Base-by-base conservation (phyloP, 2,329 filamentous ascomycete genomes). In the Colletotrichum horii region DNA sequence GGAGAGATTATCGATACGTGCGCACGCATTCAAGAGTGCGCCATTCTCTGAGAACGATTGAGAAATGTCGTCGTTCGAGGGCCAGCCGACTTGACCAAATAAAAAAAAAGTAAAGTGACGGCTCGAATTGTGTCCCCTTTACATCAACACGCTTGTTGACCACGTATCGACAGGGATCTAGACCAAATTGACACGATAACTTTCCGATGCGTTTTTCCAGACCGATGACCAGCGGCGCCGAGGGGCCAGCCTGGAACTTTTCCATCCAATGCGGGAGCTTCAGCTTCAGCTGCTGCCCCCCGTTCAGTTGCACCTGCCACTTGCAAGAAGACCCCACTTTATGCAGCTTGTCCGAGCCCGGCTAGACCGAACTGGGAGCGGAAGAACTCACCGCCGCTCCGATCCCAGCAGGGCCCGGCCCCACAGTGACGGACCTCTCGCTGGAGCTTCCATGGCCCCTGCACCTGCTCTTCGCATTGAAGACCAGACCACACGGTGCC, bases 191-290 rank as follows among this genome's bases (percentile, higher is more conserved):
- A 78, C 76, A 78, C 76, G 76, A 77, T 78, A 70, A 69, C 71
- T 70, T 78, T 78, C 76, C 76, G 76, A 77, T 19, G n/a, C 22
- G 76, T 77, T 78, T 77, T 77, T 78, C 76, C 76, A 70, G 48
- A 22, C 66, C 38, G 66, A 75, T 62, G 30, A 24, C 7, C 32
- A 15, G 30, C 30, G 19, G 58, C 28, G 14, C 58, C 8, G 19
- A 32, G n/a, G 43, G 43, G 43, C 43, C n/a, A 52, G 43, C n/a
- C 43, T 52, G 43, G 43, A 52, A 52, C 16, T 56, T 19, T 32
- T 36, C 55, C n/a, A 30, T 36, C 34, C 71, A 74, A 55, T 71
- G 26, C 32, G 56, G 15, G 14, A 71, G 72, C 61, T 71, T 62
- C 28, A 71, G 72, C 61, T 71, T 62, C 28, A 38, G 24, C 12